Evolutionary conservation across 495 filamentous ascomycete species (phyloP).

Genomic region (Xylaria palmicola): DNA sequence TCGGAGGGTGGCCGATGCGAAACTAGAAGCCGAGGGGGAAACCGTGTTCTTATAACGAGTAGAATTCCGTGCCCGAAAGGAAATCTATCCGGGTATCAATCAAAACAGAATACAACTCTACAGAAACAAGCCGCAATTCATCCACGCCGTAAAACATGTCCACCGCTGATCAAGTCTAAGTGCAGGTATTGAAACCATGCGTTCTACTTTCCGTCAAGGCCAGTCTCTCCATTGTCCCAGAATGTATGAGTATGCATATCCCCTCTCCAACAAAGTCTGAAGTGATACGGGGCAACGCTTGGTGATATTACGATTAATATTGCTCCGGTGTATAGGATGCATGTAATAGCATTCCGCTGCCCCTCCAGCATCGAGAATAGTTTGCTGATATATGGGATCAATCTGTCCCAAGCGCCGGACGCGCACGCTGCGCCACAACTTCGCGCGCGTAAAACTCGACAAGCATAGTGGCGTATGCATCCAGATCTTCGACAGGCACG

Average conservation of each 20-base stretch:
- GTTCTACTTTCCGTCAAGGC: slow-evolving; percentile 11
- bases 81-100: slow-evolving; percentile 41
- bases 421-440: slow-evolving; percentile 62
- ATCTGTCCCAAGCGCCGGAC: slow-evolving; percentile 17
- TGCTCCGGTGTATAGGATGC: slow-evolving; percentile 3
- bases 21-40: too few species aligned
- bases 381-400: not conserved
- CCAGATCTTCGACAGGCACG: slow-evolving; percentile 90
- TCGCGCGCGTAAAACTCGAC: slow-evolving; percentile 97
- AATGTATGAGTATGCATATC: not conserved
- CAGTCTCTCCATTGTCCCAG: slow-evolving; percentile 6
- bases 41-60: slow-evolving; percentile 9
- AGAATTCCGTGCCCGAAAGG: slow-evolving; percentile 25
- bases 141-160: slow-evolving; percentile 14
- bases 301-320: slow-evolving; percentile 13
- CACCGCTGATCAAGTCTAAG: slow-evolving; percentile 19
- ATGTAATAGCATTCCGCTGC: not conserved
- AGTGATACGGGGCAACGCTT: not conserved
- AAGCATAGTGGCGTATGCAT: slow-evolving; percentile 97
- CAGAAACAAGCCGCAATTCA: slow-evolving; percentile 11
- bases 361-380: not conserved
- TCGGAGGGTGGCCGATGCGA: too few species aligned
- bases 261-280: not conserved
- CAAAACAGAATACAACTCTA: slow-evolving; percentile 21
- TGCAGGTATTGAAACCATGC: slow-evolving; percentile 17